Evolutionary conservation across 2,329 filamentous ascomycete genomes (phyloP).

Genomic region (Fusarium fujikuroi): DNA sequence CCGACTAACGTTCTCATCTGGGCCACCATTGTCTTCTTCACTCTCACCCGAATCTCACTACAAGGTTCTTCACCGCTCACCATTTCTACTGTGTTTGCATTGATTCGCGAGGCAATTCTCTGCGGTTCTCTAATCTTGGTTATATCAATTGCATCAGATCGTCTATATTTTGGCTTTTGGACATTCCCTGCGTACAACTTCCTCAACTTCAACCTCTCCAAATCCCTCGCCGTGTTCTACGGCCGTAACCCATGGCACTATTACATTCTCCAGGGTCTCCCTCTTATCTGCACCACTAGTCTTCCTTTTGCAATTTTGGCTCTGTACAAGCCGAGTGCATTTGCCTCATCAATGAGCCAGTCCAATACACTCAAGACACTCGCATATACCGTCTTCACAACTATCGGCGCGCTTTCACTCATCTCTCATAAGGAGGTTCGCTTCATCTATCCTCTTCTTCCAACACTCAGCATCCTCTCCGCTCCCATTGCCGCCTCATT

Average conservation of each 20-base stretch:
- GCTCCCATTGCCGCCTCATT: constrained; percentile 74
- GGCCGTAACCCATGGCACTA: constrained; percentile 92
- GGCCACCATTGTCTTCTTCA: constrained; percentile 67
- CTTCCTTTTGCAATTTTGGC: constrained; percentile 79
- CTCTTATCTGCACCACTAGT: constrained; percentile 84
- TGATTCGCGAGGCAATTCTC: constrained; percentile 71
- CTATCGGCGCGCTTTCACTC: constrained; percentile 73
- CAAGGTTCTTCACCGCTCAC: constrained; percentile 55
- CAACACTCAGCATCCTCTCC: constrained; percentile 83
- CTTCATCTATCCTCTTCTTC: constrained; percentile 93
- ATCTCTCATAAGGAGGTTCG: constrained; percentile 97
- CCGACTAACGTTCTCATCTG: constrained; percentile 93
- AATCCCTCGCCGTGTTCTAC: constrained; percentile 92
- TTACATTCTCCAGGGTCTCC: constrained; percentile 89
- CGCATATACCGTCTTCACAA: constrained; percentile 67
- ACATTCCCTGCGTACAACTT: constrained; percentile 89
- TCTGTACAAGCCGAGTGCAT: constrained; percentile 61
- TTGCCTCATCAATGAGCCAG: constrained; percentile 48
- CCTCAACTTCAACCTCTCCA: constrained; percentile 89
- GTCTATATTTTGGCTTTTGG: constrained; percentile 84
- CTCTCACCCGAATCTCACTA: constrained; percentile 56
- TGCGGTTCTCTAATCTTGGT: constrained; percentile 72
- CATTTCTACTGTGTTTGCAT: constrained; percentile 57
- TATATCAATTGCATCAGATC: constrained; percentile 75
- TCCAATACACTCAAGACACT: constrained; percentile 56